phyloP scores from a whole-genome alignment of 179 eudicot genomes.

The Amaranthus tricolor region DNA sequence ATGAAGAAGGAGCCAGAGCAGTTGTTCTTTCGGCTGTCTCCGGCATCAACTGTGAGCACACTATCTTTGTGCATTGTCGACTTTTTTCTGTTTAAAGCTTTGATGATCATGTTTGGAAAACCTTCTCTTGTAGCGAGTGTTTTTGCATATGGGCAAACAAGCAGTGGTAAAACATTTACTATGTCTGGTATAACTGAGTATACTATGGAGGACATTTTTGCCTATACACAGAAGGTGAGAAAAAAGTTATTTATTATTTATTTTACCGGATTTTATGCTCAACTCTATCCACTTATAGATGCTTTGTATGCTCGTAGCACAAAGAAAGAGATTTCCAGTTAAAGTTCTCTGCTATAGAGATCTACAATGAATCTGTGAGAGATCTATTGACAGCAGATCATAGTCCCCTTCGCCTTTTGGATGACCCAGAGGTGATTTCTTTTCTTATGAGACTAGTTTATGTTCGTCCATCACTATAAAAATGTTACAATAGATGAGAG shows the following conservation, averaged over 20 bases:
- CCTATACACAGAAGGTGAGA: constrained; percentile 51
- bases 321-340: constrained; percentile 67
- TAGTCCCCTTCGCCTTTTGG: constrained; percentile 78
- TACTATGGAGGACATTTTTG: constrained; percentile 64
- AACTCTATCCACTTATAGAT: constrained; percentile 7
- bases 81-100: constrained; percentile 4
- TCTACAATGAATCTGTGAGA: constrained; percentile 91
- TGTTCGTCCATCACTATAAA: too few species aligned
- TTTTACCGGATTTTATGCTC: not conserved
- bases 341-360: constrained; percentile 95
- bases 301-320: constrained; percentile 54
- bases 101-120: not conserved
- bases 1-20: constrained; percentile 82
- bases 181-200: constrained; percentile 88
- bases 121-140: constrained; percentile 59
- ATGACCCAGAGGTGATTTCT: constrained; percentile 87
- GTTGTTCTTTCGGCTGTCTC: constrained; percentile 77
- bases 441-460: not conserved
- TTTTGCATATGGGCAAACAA: constrained; percentile 94
- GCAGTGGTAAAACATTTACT: constrained; percentile 95
- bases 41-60: constrained; percentile 76
- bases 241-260: not conserved
- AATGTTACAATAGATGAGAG: not conserved
- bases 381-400: constrained; percentile 78
- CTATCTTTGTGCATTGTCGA: constrained; percentile 6